Conservation (phyloP, 2,329 filamentous ascomycete species). For the Neopestalotiopsis sp. region DNA sequence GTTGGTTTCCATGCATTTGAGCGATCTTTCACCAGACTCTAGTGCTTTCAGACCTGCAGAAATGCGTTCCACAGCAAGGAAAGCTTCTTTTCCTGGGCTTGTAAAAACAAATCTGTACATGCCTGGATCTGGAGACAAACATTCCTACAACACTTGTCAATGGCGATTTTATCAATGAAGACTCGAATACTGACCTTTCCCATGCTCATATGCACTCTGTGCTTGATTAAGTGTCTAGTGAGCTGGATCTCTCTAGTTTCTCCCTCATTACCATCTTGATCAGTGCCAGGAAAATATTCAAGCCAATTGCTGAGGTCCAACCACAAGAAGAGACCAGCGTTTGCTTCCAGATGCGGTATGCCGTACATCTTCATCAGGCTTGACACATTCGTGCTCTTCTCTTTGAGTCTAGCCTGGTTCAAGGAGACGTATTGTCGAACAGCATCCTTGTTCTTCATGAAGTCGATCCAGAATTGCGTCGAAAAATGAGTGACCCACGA, state of each 20-base stretch:
- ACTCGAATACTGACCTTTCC: neutral
- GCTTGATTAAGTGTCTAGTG: neutral
- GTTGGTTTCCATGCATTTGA: too few relatives aligned
- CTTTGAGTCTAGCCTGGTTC: neutral
- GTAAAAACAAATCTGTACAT: neutral
- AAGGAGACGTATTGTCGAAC: neutral
- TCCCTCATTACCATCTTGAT: neutral
- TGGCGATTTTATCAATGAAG: neutral
- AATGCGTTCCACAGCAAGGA: neutral
- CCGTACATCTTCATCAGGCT: neutral
- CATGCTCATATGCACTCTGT: neutral
- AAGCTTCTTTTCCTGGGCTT: neutral
- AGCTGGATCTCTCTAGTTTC: neutral
- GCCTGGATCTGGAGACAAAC: neutral
- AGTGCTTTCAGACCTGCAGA: too few relatives aligned
- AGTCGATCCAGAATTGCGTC: neutral
- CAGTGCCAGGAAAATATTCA: neutral
- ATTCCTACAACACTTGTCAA: neutral
- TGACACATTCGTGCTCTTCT: neutral
- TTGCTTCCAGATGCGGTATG: neutral
- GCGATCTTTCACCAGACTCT: too few relatives aligned
- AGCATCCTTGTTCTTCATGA: neutral
- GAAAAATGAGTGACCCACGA: neutral
- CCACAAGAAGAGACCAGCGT: neutral
- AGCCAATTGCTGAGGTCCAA: neutral